Evolutionary conservation across 306 rosid genomes (phyloP).

Genomic region (Canavalia gladiata): DNA sequence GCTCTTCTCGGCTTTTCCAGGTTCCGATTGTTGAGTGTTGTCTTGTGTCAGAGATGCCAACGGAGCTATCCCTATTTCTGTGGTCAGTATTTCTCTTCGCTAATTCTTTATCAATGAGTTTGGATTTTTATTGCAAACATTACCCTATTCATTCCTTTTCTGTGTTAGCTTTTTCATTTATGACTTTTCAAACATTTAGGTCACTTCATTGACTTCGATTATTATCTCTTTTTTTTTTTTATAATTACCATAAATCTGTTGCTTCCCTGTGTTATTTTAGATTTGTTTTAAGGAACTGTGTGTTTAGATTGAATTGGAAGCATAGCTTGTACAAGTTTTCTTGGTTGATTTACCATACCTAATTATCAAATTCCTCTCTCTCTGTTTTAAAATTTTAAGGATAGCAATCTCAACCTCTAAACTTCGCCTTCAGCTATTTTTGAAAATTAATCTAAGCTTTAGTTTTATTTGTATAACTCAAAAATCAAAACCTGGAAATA

Average conservation of each 20-base stretch:
- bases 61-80: slow-evolving; percentile 42
- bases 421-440: slow-evolving; percentile 13
- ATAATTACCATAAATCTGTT: not conserved
- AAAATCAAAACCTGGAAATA: not conserved
- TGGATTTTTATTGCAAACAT: slow-evolving; percentile 17
- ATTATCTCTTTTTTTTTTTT: not conserved
- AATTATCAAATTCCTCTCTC: not conserved
- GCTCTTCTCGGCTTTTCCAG: slow-evolving; percentile 39
- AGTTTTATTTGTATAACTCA: not conserved
- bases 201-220: slow-evolving; percentile 16
- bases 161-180: slow-evolving; percentile 29
- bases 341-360: slow-evolving; percentile 6
- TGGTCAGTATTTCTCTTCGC: slow-evolving; percentile 52
- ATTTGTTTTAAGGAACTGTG: slow-evolving; percentile 43
- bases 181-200: slow-evolving; percentile 42
- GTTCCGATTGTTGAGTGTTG: slow-evolving; percentile 49
- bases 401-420: not conserved
- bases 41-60: slow-evolving; percentile 46
- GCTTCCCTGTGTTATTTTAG: slow-evolving; percentile 40
- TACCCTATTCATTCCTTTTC: slow-evolving; percentile 1
- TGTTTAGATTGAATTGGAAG: slow-evolving; percentile 32
- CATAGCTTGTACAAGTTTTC: slow-evolving; percentile 1
- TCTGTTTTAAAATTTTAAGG: not conserved
- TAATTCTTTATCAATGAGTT: slow-evolving; percentile 8
- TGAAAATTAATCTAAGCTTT: slow-evolving; percentile 14